A percentile compares a stretch with the other conserved stretches of the same genome.
Evolutionary conservation across 2,329 filamentous ascomycete species (phyloP).

Genomic region (Truncatella angustata): DNA sequence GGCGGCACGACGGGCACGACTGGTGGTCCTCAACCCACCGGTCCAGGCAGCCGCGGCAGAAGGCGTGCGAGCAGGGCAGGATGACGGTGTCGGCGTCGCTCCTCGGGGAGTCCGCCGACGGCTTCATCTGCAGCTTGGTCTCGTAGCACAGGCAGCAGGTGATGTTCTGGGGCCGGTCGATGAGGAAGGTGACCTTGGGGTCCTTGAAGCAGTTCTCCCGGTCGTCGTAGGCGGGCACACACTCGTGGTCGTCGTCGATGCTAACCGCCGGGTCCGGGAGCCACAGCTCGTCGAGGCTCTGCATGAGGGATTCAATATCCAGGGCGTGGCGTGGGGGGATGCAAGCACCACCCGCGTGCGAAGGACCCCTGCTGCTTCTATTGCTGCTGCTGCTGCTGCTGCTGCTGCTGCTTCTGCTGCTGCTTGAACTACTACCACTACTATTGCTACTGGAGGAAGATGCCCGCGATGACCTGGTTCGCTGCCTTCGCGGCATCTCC

Average conservation of each 20-base stretch:
- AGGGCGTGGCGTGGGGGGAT: not conserved
- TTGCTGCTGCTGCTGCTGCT: too few species aligned
- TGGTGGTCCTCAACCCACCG: conserved; percentile 22
- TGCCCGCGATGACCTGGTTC: not conserved
- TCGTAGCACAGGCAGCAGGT: not conserved
- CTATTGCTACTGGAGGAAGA: too few species aligned
- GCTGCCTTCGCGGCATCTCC: not conserved
- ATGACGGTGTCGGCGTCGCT: conserved; percentile 17
- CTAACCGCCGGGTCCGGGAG: not conserved
- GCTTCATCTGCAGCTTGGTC: not conserved
- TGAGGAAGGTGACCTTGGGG: conserved; percentile 4
- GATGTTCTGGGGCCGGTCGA: not conserved
- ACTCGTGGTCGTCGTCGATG: not conserved
- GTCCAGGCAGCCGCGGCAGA: conserved; percentile 26
- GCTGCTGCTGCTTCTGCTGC: too few species aligned
- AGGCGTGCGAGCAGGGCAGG: conserved; percentile 35
- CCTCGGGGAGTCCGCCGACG: not conserved
- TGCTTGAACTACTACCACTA: too few species aligned
- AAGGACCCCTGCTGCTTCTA: not conserved
- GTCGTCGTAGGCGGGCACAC: not conserved
- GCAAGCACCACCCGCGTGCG: not conserved
- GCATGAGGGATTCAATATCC: not conserved
- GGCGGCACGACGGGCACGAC: conserved; percentile 35
- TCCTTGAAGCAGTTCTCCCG: not conserved
- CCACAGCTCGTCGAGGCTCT: not conserved